Conservation (phyloP, 352 stramenopile genomes). For the Blastocystis sp. region DNA sequence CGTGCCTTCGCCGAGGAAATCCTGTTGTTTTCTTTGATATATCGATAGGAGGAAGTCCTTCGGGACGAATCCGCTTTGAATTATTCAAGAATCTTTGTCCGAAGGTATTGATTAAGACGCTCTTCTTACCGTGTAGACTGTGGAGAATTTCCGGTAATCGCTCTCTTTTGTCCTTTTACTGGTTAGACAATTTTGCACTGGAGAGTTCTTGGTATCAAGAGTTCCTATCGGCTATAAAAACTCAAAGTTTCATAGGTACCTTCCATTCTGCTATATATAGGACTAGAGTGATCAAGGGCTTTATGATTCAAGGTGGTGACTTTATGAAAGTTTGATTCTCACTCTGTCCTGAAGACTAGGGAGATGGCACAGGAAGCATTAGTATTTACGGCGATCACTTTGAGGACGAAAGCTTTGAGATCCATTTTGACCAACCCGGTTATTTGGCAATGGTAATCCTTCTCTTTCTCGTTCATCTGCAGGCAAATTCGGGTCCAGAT, state of each 20-base stretch:
- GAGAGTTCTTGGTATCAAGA: constrained; percentile 74
- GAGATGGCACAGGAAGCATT: constrained; percentile 56
- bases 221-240: constrained; percentile 90
- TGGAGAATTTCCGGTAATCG: constrained; percentile 65
- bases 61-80: constrained; percentile 62
- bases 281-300: constrained; percentile 67
- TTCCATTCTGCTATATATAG: not conserved
- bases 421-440: constrained; percentile 76
- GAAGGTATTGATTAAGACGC: not conserved
- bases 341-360: not conserved
- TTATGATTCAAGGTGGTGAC: constrained; percentile 94
- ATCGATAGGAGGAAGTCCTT: constrained; percentile 59
- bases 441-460: constrained; percentile 84
- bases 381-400: constrained; percentile 88
- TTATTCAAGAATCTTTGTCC: constrained; percentile 63
- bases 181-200: constrained; percentile 79
- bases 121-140: constrained; percentile 55
- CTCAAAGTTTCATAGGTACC: constrained; percentile 79
- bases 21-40: constrained; percentile 64
- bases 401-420: constrained; percentile 87
- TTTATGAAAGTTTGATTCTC: constrained; percentile 70
- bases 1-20: constrained; percentile 60
- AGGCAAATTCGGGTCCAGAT: constrained; percentile 83
- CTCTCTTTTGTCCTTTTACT: not conserved
- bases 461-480: not conserved